phyloP scores from a whole-genome alignment of 805 yeast species.

The Saccharomycopsis fodiens region DNA sequence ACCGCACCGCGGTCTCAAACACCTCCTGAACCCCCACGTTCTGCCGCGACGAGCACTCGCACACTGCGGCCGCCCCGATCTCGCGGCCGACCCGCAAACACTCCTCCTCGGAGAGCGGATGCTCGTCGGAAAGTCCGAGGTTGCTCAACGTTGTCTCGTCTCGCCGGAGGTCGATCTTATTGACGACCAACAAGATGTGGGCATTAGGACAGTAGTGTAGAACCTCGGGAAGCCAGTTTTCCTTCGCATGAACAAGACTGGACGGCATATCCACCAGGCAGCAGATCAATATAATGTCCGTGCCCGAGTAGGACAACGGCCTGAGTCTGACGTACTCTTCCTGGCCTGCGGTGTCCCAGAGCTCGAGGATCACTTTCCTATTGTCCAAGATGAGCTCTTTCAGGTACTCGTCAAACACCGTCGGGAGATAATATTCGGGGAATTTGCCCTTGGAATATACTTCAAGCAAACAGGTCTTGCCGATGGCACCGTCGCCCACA shows the following conservation, averaged over 20 bases:
- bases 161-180: constrained; percentile 14
- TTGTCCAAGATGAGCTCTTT: constrained; percentile 37
- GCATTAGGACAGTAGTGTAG: constrained; percentile 31
- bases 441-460: constrained; percentile 33
- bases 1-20: constrained; percentile 83
- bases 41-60: constrained; percentile 85
- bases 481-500: constrained; percentile 37
- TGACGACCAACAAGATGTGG: constrained; percentile 10
- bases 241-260: constrained; percentile 65
- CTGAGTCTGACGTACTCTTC: constrained; percentile 94
- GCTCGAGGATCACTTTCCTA: constrained; percentile 32
- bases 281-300: constrained; percentile 94
- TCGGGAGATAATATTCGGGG: constrained; percentile 34
- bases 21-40: constrained; percentile 94
- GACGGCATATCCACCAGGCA: constrained; percentile 91
- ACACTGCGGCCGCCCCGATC: constrained; percentile 73
- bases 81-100: constrained; percentile 67
- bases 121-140: constrained; percentile 14
- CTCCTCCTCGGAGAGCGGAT: constrained; percentile 24
- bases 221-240: constrained; percentile 33
- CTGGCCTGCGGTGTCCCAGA: constrained; percentile 75
- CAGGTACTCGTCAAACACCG: constrained; percentile 40
- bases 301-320: constrained; percentile 86
- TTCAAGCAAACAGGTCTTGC: constrained; percentile 33
- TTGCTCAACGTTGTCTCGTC: constrained; percentile 14